These are phyloP conservation scores for Thraustochytrium striatum DNA, from an alignment of 352 stramenopile genomes.

Conservation along the genomic window DNA sequence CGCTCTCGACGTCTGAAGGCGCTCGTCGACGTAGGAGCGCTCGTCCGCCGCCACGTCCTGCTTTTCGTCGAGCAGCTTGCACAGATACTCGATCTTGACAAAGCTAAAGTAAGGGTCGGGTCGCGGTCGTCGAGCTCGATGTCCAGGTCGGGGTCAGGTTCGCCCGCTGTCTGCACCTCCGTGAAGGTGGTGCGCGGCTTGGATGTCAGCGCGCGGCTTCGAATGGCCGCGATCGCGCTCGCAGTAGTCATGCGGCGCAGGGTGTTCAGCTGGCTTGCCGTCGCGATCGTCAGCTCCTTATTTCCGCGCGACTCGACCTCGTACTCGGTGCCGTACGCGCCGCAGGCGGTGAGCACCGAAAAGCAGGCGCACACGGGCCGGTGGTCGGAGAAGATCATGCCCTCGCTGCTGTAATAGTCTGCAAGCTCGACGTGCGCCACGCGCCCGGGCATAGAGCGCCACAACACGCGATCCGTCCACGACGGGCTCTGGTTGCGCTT, in stretches of 20 bases:
- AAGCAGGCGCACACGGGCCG: slow-evolving; percentile 45
- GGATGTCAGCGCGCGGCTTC: not conserved
- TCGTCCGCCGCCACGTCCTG: not conserved
- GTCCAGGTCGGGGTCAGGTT: not conserved
- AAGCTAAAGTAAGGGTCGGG: not conserved
- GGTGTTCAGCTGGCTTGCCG: not conserved
- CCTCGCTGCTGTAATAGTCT: slow-evolving; percentile 11
- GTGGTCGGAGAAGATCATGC: slow-evolving; percentile 48
- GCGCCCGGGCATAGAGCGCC: slow-evolving; percentile 29
- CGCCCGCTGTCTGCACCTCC: not conserved
- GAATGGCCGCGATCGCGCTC: not conserved
- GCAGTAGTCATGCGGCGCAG: no score
- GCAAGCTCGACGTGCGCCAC: slow-evolving; percentile 44
- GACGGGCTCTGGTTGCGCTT: slow-evolving; percentile 57
- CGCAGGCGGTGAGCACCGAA: not conserved
- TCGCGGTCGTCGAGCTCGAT: no score
- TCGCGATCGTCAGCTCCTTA: not conserved
- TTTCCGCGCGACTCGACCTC: not conserved
- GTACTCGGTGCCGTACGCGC: not conserved
- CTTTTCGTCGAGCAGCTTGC: slow-evolving; percentile 4
- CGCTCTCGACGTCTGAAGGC: no score
- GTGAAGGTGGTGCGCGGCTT: not conserved
- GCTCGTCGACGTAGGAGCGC: no score
- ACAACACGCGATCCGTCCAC: slow-evolving; percentile 55
- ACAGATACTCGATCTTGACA: not conserved